Conservation (phyloP, 345 rosid species). For the Boechera retrofracta region DNA sequence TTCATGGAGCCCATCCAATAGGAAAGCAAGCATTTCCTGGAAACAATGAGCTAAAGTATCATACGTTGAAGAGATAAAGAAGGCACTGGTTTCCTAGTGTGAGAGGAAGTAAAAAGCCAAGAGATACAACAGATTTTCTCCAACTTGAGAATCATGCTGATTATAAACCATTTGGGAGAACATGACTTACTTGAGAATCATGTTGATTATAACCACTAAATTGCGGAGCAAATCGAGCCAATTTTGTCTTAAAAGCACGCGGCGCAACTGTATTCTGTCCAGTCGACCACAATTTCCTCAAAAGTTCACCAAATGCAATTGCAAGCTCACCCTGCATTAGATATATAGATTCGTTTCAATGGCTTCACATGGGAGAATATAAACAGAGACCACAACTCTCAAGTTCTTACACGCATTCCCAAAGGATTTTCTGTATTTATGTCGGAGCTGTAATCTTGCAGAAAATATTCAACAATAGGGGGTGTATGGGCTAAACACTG, state of each 20-base stretch:
- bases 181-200: constrained; percentile 85
- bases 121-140: background rate
- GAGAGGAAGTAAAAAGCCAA: background rate
- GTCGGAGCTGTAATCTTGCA: constrained; percentile 77
- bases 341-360: constrained; percentile 25
- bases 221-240: constrained; percentile 92
- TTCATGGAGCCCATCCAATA: constrained; percentile 95
- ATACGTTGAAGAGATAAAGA: background rate
- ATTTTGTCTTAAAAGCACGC: constrained; percentile 77
- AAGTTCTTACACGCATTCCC: constrained; percentile 83
- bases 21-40: constrained; percentile 91
- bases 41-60: constrained; percentile 25
- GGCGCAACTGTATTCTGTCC: constrained; percentile 72
- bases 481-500: constrained; percentile 95
- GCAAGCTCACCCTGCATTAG: constrained; percentile 92
- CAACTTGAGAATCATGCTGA: background rate
- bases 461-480: constrained; percentile 78
- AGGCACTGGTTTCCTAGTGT: background rate
- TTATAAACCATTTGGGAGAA: constrained; percentile 13
- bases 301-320: constrained; percentile 79
- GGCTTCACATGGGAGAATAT: constrained; percentile 14
- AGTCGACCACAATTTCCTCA: constrained; percentile 84
- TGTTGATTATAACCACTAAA: constrained; percentile 97
- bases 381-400: constrained; percentile 21
- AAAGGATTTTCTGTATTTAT: constrained; percentile 82